Evolutionary conservation across 148 eudicot species (phyloP).

Genomic region (Hydrangea macrophylla): DNA sequence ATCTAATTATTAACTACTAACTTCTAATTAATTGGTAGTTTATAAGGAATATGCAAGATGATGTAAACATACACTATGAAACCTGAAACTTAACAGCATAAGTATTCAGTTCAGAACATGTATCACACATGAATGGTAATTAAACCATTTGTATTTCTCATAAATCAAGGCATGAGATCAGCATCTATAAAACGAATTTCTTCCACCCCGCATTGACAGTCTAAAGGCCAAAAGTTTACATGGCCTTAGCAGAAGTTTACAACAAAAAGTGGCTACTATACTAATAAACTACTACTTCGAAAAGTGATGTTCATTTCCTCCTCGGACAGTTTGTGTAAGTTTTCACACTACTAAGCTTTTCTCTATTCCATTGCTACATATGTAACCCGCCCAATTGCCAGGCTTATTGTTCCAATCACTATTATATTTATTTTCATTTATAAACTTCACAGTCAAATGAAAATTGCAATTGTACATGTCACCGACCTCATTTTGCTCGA

Average conservation of each 20-base stretch:
- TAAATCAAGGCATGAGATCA: neutral
- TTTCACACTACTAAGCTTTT: too few species aligned
- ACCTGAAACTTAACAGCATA: neutral
- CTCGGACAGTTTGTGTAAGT: too few species aligned
- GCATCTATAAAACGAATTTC: neutral
- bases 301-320: too few species aligned
- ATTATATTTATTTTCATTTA: too few species aligned
- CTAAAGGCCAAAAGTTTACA: neutral
- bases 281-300: too few species aligned
- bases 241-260: neutral
- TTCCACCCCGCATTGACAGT: neutral
- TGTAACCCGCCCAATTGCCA: too few species aligned
- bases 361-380: too few species aligned
- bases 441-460: neutral
- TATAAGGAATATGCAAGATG: too few species aligned
- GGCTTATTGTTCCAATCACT: too few species aligned
- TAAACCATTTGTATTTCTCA: neutral
- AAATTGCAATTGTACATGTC: neutral
- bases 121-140: neutral
- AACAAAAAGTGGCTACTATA: neutral
- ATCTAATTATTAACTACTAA: too few species aligned
- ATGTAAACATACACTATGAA: too few species aligned
- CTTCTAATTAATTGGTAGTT: too few species aligned
- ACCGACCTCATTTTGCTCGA: neutral
- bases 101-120: neutral